Conservation (phyloP, 1,284 basidiomycete genomes). For the Sporisorium exsertum region DNA sequence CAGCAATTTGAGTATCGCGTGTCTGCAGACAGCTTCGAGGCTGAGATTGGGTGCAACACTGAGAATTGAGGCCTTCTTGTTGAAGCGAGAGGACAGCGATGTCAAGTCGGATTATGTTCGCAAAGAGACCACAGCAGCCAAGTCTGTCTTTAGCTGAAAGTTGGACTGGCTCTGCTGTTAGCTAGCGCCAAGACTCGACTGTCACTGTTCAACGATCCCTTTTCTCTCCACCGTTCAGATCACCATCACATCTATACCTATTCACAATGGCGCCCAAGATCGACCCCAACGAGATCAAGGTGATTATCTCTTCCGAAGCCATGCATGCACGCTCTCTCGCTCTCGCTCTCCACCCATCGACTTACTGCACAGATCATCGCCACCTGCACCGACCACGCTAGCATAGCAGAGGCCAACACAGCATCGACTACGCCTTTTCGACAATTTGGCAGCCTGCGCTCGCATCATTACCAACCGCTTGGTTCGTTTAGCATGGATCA, state of each 20-base stretch:
- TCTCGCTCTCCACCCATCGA: constrained; percentile 12
- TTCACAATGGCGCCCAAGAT: constrained; percentile 69
- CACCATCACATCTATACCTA: constrained; percentile 44
- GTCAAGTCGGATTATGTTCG: background rate
- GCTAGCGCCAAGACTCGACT: constrained; percentile 7
- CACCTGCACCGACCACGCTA: constrained; percentile 3
- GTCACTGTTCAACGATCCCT: constrained; percentile 2
- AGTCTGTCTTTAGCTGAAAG: constrained; percentile 1
- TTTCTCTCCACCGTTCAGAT: constrained; percentile 43
- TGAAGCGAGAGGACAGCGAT: background rate
- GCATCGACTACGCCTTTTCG: background rate
- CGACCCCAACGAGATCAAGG: constrained; percentile 91
- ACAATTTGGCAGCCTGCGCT: background rate
- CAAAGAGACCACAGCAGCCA: background rate
- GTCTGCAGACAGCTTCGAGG: background rate
- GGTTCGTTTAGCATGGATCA: background rate
- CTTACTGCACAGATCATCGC: constrained; percentile 23
- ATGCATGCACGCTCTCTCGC: constrained; percentile 4
- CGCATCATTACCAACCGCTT: background rate
- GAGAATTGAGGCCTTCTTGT: background rate
- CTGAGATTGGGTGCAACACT: background rate
- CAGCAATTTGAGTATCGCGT: background rate
- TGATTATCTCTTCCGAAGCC: constrained; percentile 37
- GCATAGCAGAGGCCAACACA: background rate
- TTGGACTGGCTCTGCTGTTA: too few species aligned